Base-by-base conservation (phyloP, 306 rosid species). In the Comarum palustre region DNA sequence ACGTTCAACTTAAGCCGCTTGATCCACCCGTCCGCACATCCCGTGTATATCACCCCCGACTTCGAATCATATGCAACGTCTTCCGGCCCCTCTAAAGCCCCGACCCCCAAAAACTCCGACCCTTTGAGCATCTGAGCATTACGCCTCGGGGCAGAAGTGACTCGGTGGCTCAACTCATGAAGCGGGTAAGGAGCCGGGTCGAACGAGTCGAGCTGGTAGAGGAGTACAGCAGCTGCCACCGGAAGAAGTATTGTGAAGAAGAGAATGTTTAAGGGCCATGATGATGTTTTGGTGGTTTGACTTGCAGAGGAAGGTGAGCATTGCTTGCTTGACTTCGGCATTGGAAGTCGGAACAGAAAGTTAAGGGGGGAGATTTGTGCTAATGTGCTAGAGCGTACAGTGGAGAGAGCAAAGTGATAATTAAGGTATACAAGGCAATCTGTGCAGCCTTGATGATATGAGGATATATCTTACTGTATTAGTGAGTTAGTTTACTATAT, bases 11-110 rank as follows among this genome's bases (percentile, higher is more conserved):
- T 83, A 22, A 90, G 77, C 76, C 84, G 84, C 79, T 84, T 90
- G 24, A 93, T 58, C 98, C 96, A 93, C 71, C 96, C 96, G 41
- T 88, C 93, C 3, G 24, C 73, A 45, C 95, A 89, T 0, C 98
- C 89, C 0, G 96, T 87, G 74, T 93, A 90, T 59, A 93, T 34
- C 15, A 88, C 70, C 39, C 92, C 74, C 4, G 32, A 32, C 20
- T 2, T 52, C 0, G 84, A 39, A 46, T 90, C 87, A 20, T 84
- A 87, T 11, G 79, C 77, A 14, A 93, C 25, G 71, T 88, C 96
- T 39, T 93, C 91, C 0, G 91, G 85, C 3, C 78, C 89, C 15
- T 0, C 5, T 80, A 88, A 32, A 0, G 58, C 36, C 5, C 88
- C 88, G 32, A 25, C 31, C 0, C 69, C 91, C 24, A 92, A 1